A percentile compares a stretch with the other conserved stretches of the same genome.
These are phyloP conservation scores for Apiospora hydei DNA, from an alignment of 2,329 filamentous ascomycete species.

Conservation along the genomic window DNA sequence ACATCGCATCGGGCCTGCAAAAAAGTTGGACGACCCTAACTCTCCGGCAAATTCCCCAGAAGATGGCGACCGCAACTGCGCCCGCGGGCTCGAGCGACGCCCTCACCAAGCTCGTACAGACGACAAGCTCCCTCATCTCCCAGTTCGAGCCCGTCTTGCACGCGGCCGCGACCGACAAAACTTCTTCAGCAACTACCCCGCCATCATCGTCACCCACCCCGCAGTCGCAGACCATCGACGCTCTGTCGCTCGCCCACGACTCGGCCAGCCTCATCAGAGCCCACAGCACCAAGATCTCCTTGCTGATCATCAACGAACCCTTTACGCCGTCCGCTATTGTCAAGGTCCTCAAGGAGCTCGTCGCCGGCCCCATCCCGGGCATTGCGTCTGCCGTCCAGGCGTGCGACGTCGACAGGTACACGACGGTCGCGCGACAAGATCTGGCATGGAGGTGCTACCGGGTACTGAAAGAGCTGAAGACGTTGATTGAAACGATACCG, in stretches of 20 bases:
- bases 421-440: conserved; percentile 68
- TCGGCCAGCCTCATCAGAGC: conserved; percentile 77
- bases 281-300: conserved; percentile 85
- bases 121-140: conserved; percentile 47
- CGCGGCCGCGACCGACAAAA: conserved; percentile 45
- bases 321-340: conserved; percentile 81
- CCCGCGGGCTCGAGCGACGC: conserved; percentile 42
- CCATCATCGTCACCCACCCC: conserved; percentile 29
- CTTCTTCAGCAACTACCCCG: conserved; percentile 31
- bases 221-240: conserved; percentile 50
- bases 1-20: neutral
- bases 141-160: conserved; percentile 52
- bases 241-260: conserved; percentile 74
- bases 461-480: conserved; percentile 68
- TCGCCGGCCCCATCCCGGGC: conserved; percentile 75
- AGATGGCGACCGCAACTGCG: conserved; percentile 27
- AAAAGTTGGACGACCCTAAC: neutral
- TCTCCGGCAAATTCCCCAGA: neutral
- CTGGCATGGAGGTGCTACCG: conserved; percentile 65
- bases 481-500: conserved; percentile 67
- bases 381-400: conserved; percentile 75
- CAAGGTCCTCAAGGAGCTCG: conserved; percentile 75
- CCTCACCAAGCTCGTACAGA: conserved; percentile 49
- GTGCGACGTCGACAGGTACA: conserved; percentile 68
- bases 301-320: conserved; percentile 85